Evolutionary conservation across 805 yeast genomes (phyloP), one percentile per base, ranked within the genome.

Genomic region (Suhomyces tanzawaensis): DNA sequence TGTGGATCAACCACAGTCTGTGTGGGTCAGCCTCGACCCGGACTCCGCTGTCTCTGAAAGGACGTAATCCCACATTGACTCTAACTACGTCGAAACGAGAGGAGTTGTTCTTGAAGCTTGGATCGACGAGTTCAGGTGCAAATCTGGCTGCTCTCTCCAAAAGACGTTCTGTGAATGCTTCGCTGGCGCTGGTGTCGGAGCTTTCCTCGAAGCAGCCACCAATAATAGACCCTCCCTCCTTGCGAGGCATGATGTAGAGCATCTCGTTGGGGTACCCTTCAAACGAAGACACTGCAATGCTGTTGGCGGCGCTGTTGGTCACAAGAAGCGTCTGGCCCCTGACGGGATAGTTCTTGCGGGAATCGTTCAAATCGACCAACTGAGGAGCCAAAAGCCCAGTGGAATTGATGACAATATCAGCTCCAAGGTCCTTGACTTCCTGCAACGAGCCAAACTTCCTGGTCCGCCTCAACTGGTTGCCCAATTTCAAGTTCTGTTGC

Each of bases 201-300:
- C 42, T 44, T 23, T 55, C 44, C 3, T 34, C 42, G 28, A 63
- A 58, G 30, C 64, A 52, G 0, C 88, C 89, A 3, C 88, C 89
- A 40, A 82, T 69, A 27, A 82, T 76, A 23, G 77, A 66, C 31
- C 85, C 85, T n/a, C 88, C 87, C 58, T 82, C 88, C 43, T 75
- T 76, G 39, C 88, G 60, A n/a, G 88, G 88, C 69, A 82, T 76
- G 24, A 77, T 62, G 51, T 82, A 81, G 19, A 81, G 59, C 34
- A 62, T 52, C 46, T 82, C 88, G 28, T 58, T 52, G 1, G 53
- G 55, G 34, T 46, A 49, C 1, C 53, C 67, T 12, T 58, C 55
- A 35, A 61, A 61, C 0, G 66, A 64, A 19, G 46, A 54, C 46
- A 63, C 74, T 61, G 46, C 51, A 52, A 45, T 60, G 53, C 42